Percentiles rank a stretch among this genome's conserved stretches.
Evolutionary conservation across 768 basidiomycete species (phyloP).

Genomic region (Botryobasidium botryosum): DNA sequence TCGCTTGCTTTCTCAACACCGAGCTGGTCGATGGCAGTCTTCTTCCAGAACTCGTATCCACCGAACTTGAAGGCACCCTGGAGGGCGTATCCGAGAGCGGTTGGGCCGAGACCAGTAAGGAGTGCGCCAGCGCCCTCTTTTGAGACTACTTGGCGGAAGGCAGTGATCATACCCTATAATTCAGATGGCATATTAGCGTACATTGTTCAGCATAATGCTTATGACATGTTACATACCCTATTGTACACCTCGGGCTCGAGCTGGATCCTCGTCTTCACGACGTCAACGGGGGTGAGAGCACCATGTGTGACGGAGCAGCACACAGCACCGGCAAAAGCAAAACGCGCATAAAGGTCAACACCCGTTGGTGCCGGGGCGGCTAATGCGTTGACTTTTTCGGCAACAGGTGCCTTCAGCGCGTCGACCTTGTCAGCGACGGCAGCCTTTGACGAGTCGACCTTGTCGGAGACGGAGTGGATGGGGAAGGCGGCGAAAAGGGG

Average conservation of each 20-base stretch:
- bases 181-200: neutral
- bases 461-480: constrained; percentile 11
- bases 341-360: constrained; percentile 16
- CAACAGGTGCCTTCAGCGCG: constrained; percentile 12
- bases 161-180: constrained; percentile 34
- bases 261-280: constrained; percentile 21
- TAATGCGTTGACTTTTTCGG: constrained; percentile 10
- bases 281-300: constrained; percentile 21
- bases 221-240: constrained; percentile 13
- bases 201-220: neutral
- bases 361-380: constrained; percentile 12
- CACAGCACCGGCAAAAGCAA: constrained; percentile 16
- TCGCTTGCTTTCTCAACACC: constrained; percentile 57
- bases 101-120: constrained; percentile 91
- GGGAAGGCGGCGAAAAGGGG: constrained; percentile 11
- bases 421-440: too few species aligned
- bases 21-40: constrained; percentile 73
- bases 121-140: constrained; percentile 77
- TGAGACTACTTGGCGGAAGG: constrained; percentile 46
- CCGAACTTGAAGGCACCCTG: constrained; percentile 99
- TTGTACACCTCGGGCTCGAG: constrained; percentile 20
- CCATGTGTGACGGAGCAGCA: constrained; percentile 18
- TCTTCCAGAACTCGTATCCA: constrained; percentile 96
- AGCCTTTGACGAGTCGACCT: constrained; percentile 7
- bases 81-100: constrained; percentile 81